Conservation (phyloP, 176 grass and related monocot species). For the Olyra latifolia region DNA sequence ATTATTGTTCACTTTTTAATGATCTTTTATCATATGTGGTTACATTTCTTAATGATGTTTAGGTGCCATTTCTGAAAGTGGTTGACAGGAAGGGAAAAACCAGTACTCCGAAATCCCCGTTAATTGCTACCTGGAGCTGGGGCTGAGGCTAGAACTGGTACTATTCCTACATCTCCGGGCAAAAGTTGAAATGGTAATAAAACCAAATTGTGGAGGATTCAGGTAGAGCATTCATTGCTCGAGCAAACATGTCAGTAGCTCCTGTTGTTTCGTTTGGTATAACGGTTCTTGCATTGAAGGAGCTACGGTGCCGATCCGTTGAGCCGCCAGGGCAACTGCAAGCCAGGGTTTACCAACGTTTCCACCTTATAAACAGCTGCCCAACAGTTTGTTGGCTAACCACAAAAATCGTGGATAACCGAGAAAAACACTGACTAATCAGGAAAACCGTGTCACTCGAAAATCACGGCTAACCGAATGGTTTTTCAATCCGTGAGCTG, state of each 20-base stretch:
- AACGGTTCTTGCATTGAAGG: background rate
- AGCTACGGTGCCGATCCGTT: constrained; percentile 18
- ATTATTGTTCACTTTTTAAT: background rate
- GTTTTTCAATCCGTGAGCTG: no score
- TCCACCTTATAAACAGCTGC: no score
- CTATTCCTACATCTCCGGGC: background rate
- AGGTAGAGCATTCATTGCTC: constrained; percentile 29
- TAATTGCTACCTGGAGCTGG: background rate
- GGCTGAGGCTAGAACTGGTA: background rate
- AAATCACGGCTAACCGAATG: no score
- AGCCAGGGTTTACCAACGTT: no score
- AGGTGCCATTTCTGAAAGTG: background rate
- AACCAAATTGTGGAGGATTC: constrained; percentile 15
- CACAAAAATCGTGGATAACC: no score
- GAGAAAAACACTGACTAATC: no score
- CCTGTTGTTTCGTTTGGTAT: background rate
- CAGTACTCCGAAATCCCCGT: background rate
- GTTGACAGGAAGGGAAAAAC: background rate
- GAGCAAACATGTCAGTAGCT: background rate
- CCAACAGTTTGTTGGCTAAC: no score
- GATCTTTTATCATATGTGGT: background rate
- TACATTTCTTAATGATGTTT: background rate
- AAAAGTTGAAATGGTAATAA: no score
- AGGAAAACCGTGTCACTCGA: no score
- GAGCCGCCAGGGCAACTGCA: background rate